A percentile compares a stretch with the other conserved stretches of the same genome.
phyloP scores from a whole-genome alignment of 139 green algal species.

The Ettlia oleoabundans region DNA sequence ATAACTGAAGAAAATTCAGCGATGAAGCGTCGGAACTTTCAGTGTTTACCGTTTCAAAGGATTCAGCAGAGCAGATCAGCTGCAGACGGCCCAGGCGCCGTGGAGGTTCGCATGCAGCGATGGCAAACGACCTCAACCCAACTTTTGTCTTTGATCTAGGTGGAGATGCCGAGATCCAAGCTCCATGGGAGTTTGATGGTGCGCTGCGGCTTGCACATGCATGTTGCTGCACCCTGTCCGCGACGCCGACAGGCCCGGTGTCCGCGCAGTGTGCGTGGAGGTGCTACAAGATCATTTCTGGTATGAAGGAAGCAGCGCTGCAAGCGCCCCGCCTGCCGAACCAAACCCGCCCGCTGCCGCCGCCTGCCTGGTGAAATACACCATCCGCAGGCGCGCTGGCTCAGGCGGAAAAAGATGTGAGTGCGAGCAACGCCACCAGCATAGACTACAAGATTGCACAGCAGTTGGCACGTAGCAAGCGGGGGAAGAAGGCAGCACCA shows the following conservation, averaged over 20 bases:
- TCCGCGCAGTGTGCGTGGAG: no score
- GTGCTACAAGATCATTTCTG: not conserved
- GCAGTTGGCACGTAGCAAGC: conserved; percentile 11
- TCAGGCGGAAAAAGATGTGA: conserved; percentile 47
- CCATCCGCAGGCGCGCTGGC: conserved; percentile 55
- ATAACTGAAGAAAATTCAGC: not conserved
- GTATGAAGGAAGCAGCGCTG: not conserved
- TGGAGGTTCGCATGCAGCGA: not conserved
- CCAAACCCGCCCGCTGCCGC: not conserved
- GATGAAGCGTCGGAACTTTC: not conserved
- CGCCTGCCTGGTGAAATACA: not conserved
- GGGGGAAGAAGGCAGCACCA: not conserved
- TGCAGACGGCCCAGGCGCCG: not conserved
- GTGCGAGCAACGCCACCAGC: conserved; percentile 45
- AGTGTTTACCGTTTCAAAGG: no score
- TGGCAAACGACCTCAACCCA: not conserved
- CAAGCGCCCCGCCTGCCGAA: not conserved
- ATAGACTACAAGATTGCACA: conserved; percentile 65
- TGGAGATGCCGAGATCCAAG: conserved; percentile 49
- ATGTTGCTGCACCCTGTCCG: not conserved
- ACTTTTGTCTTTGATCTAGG: conserved; percentile 69
- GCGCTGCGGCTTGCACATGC: not conserved
- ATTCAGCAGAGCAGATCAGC: not conserved
- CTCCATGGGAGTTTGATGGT: conserved; percentile 84
- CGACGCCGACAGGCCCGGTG: no score